Evolutionary conservation across 2,329 filamentous ascomycete genomes (phyloP), one percentile per base, ranked within the genome.

Genomic region (Aspergillus hiratsukae): DNA sequence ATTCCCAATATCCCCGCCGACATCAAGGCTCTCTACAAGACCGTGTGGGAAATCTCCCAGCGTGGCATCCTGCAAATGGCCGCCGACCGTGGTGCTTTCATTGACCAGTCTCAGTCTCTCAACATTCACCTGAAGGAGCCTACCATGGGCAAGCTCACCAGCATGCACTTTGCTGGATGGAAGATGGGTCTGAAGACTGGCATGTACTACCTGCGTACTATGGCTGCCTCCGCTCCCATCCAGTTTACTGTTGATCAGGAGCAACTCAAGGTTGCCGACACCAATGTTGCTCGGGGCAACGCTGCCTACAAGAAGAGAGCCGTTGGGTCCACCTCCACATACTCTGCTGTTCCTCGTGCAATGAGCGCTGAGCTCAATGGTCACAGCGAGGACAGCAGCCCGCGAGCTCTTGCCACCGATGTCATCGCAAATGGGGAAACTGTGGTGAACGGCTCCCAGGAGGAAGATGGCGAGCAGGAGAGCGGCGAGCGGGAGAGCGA

Each of bases 51-150:
- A 75, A 97, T 99, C 69, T 96, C 91, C 21, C 94, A 99, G 80
- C 89, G 91, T 63, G 90, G 87, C 48, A 92, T 99, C 65, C 86
- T 99, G 46, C 91, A 97, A 80, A 97, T 99, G 92, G 90, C 94
- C 56, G 94, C 94, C 53, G 94, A 99, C 75, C 93, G 94, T 76
- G 94, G 94, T 78, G 94, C 94, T 56, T 99, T 94, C 78, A 97
- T 99, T 70, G 94, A 99, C 73, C 94, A 99, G 83, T 97, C 92
- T 51, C 94, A 99, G 78, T 97, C 93, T 11, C 87, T 99, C 68
- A 99, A 99, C 83, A 97, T 99, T 66, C 94, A 99, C 82, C 91
- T 99, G 88, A 96, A 95, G 77, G 93, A 97, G 71, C 94, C 94
- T 45, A 96, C 92, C 52, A 97, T 99, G 93, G 94, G 94, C 79